Evolutionary conservation across 495 filamentous ascomycete genomes (phyloP), one percentile per base, ranked within the genome.

Genomic region (Lasiosphaeria ovina): DNA sequence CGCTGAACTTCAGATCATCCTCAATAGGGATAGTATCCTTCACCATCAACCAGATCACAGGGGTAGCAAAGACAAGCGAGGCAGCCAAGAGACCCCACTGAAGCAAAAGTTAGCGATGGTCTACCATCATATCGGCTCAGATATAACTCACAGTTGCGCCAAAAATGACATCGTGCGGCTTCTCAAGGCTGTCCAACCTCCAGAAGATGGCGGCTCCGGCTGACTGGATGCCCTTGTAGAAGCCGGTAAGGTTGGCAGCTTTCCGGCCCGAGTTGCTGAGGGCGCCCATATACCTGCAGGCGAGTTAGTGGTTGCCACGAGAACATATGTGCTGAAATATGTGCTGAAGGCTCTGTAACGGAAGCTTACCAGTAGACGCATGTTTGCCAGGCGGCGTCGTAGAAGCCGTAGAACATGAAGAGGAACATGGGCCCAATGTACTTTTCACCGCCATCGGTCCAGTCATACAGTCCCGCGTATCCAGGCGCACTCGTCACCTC

Each of bases 191-290:
- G 61, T 97, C 92, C 67, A 92, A 67, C 4, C 87, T 81, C 90
- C 89, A 97, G 68, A 89, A 90, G 51, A 93, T 83, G n/a, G 92
- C 93, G 6, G 87, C 85, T 61, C 92, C 93, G n/a, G 91, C 92
- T 35, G 90, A 94, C 75, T 97, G 93, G 66, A 98, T 89, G 35
- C 90, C 91, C 70, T 97, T 97, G 83, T 96, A 97, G 80, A 93
- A 97, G 56, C 93, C 93, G 36, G 91, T 86, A 67, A 94, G 89
- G 78, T 97, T 96, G 76, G 93, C 93, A 24, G 93, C 81, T 69
- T 92, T 95, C 69, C 92, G 89, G 62, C 88, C 84, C 51, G 94
- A 95, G 80, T 98, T 97, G 67, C 87, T 90, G 35, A 96, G 81
- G 16, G 92, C 87, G 38, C 93, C 93, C 89, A 98, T 96, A 76